Evolutionary conservation across 169 alveolate species (phyloP).

Genomic region (Eimeria acervulina): DNA sequence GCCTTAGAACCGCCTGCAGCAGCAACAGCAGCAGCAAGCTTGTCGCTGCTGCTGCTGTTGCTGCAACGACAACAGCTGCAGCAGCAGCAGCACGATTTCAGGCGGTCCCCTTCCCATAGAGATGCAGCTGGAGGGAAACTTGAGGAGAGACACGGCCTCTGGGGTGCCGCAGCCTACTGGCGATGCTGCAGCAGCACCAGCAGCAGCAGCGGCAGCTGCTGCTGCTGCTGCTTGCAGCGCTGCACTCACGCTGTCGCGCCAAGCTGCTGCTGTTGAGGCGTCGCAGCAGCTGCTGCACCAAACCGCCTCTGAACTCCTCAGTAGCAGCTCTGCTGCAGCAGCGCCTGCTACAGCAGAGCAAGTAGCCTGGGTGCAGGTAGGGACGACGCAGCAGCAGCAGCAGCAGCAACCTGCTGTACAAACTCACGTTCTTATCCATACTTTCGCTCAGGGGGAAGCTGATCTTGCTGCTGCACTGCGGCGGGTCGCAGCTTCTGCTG

Average conservation of each 20-base stretch:
- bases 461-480: constrained; percentile 60
- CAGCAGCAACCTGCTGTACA: constrained; percentile 60
- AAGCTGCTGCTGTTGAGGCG: neutral
- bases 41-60: constrained; percentile 77
- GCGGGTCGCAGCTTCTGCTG: constrained; percentile 66
- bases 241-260: constrained; percentile 63
- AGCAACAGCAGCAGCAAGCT: constrained; percentile 73
- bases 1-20: constrained; percentile 45
- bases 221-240: constrained; percentile 79
- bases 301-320: neutral
- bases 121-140: constrained; percentile 55
- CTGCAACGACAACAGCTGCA: constrained; percentile 29
- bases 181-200: constrained; percentile 46
- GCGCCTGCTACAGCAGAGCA: constrained; percentile 45
- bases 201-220: constrained; percentile 79
- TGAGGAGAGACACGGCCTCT: constrained; percentile 13
- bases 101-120: constrained; percentile 6
- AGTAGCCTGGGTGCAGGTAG: constrained; percentile 70
- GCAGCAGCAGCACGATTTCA: constrained; percentile 29
- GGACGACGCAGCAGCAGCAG: constrained; percentile 76
- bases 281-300: constrained; percentile 49
- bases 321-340: constrained; percentile 74
- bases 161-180: constrained; percentile 14
- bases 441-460: constrained; percentile 28
- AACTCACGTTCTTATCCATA: constrained; percentile 43